phyloP scores from a whole-genome alignment of 2,329 filamentous ascomycete species.

The Cladosporium phlei region DNA sequence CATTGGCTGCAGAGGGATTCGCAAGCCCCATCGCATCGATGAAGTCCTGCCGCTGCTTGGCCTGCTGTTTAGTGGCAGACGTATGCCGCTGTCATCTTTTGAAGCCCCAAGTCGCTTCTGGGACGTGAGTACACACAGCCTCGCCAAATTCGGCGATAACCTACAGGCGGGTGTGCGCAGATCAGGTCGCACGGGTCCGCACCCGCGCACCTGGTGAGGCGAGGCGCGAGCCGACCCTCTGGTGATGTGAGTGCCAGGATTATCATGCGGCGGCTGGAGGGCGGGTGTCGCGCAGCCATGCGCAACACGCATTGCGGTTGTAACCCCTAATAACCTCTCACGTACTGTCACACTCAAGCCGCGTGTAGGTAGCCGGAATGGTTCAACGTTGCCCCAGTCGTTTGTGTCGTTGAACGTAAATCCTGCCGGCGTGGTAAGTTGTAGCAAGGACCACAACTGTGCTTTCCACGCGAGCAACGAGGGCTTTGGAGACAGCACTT shows the following conservation, averaged over 20 bases:
- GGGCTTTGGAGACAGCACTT: neutral
- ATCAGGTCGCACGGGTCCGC: slow-evolving; percentile 5
- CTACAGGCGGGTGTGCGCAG: neutral
- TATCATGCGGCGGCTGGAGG: no score
- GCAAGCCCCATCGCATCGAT: neutral
- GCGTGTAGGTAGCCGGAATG: neutral
- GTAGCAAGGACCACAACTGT: neutral
- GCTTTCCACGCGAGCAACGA: slow-evolving; percentile 11
- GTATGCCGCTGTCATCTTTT: neutral
- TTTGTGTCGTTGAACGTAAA: neutral
- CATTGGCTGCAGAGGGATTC: slow-evolving; percentile 1
- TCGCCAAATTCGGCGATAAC: slow-evolving; percentile 2
- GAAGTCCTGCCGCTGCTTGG: no score
- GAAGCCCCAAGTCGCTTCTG: slow-evolving; percentile 1
- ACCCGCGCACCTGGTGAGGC: slow-evolving; percentile 2
- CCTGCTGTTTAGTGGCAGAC: no score
- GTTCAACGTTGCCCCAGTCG: no score
- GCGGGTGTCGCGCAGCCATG: no score
- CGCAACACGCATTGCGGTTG: no score
- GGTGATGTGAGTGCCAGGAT: no score
- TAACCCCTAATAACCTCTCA: no score
- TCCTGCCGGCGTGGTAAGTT: neutral
- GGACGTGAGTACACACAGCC: slow-evolving; percentile 2
- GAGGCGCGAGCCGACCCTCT: slow-evolving; percentile 8
- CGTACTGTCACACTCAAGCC: no score